Percentiles rank a stretch among this genome's conserved stretches.
Evolutionary conservation across 805 yeast genomes (phyloP).

Genomic region (Helenozyma baotianmanensis): DNA sequence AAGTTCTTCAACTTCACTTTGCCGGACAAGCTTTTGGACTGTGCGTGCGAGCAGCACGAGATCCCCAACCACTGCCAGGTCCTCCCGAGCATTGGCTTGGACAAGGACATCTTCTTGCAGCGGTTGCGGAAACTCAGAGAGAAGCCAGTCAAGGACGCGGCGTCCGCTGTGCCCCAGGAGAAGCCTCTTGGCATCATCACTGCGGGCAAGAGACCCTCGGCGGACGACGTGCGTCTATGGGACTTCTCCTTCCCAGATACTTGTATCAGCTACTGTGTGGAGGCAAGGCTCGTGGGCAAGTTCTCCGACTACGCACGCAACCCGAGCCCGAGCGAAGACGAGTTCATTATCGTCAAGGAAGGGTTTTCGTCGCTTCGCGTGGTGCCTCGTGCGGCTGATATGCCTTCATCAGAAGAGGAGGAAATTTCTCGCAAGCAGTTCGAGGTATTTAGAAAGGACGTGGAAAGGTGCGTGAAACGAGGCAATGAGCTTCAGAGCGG

Average conservation of each 20-base stretch:
- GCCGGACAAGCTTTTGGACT: constrained; percentile 30
- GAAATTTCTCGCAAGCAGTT: constrained; percentile 13
- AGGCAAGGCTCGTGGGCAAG: constrained; percentile 24
- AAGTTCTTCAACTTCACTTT: constrained; percentile 37
- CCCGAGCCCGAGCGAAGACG: constrained; percentile 11
- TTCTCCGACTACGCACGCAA: constrained; percentile 16
- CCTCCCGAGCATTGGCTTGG: constrained; percentile 23
- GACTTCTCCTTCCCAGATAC: constrained; percentile 26
- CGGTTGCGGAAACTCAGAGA: constrained; percentile 15
- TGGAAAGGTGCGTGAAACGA: constrained; percentile 14
- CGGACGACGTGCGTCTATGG: constrained; percentile 12
- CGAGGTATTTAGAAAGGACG: constrained; percentile 14
- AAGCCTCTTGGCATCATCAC: no score
- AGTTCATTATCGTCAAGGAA: constrained; percentile 22
- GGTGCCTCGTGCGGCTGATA: constrained; percentile 14
- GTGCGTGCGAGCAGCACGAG: constrained; percentile 24
- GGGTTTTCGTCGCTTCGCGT: constrained; percentile 20
- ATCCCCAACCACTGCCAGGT: constrained; percentile 21
- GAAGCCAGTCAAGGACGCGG: constrained; percentile 3
- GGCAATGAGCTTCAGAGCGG: constrained; percentile 10
- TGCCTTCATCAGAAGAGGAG: constrained; percentile 1
- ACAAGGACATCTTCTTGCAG: constrained; percentile 21
- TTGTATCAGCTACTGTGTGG: constrained; percentile 25
- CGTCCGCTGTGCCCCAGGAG: constrained; percentile 1
- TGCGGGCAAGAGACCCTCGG: constrained; percentile 3